These are phyloP conservation scores for Phaffia rhodozyma DNA, from an alignment of 1,284 basidiomycete species.

Conservation along the genomic window DNA sequence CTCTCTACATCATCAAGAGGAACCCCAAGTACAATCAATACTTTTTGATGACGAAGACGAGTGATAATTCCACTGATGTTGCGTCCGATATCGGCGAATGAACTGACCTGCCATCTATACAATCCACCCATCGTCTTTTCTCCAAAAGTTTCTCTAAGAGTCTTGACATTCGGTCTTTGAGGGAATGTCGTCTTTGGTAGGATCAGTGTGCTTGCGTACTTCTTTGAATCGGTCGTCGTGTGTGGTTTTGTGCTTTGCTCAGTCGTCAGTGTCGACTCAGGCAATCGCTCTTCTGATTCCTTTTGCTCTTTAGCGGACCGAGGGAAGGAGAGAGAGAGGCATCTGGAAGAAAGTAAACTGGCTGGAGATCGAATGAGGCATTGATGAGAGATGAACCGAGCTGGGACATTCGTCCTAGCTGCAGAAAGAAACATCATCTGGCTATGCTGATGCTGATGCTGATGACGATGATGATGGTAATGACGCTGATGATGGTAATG, in stretches of 20 bases:
- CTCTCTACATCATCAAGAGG: not conserved
- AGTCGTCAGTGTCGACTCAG: too few relatives aligned
- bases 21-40: not conserved
- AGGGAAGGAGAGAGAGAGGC: too few relatives aligned
- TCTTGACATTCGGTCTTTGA: conserved; percentile 56
- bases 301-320: too few relatives aligned
- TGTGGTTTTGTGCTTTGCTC: conserved; percentile 7
- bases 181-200: conserved; percentile 77
- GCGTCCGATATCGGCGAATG: not conserved
- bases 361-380: too few relatives aligned
- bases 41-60: not conserved
- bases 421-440: too few relatives aligned
- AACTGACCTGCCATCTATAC: conserved; percentile 74
- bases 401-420: too few relatives aligned
- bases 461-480: too few relatives aligned
- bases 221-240: conserved; percentile 22
- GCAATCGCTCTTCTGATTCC: too few relatives aligned
- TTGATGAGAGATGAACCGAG: too few relatives aligned
- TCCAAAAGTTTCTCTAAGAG: conserved; percentile 51
- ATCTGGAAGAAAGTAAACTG: too few relatives aligned
- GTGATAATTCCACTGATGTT: not conserved
- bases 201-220: conserved; percentile 56
- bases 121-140: conserved; percentile 59
- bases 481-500: too few relatives aligned
- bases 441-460: too few relatives aligned